Conservation (phyloP, 2,329 filamentous ascomycete species). For the Fusarium sp. region DNA sequence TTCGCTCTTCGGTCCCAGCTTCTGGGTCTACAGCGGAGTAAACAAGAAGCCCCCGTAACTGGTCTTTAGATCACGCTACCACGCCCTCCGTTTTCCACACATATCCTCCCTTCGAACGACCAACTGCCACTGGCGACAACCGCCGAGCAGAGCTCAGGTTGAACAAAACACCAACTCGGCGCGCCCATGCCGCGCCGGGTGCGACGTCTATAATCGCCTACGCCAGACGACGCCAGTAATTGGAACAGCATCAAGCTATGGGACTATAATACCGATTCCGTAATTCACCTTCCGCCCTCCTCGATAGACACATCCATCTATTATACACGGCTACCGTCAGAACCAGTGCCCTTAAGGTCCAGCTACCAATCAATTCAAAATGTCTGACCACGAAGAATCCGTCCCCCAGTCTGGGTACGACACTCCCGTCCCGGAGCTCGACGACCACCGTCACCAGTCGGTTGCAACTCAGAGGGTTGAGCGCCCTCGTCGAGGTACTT, state of each 20-base stretch:
- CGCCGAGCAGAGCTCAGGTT: constrained; percentile 49
- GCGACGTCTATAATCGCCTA: constrained; percentile 46
- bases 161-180: constrained; percentile 54
- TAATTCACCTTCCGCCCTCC: constrained; percentile 37
- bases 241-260: constrained; percentile 49
- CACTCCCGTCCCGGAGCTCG: constrained; percentile 83
- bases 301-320: constrained; percentile 27
- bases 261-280: constrained; percentile 52
- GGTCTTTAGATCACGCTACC: constrained; percentile 34
- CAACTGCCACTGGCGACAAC: constrained; percentile 41
- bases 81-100: constrained; percentile 16
- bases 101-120: constrained; percentile 25
- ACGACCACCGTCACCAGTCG: constrained; percentile 85
- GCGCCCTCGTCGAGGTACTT: constrained; percentile 78
- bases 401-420: constrained; percentile 75
- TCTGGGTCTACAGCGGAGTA: constrained; percentile 96
- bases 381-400: constrained; percentile 78
- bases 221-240: constrained; percentile 31
- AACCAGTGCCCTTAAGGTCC: constrained; percentile 11
- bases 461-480: constrained; percentile 73
- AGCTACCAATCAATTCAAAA: constrained; percentile 55
- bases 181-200: constrained; percentile 58
- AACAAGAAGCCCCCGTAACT: constrained; percentile 99
- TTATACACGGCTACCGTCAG: constrained; percentile 21
- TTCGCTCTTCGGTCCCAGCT: constrained; percentile 91